These are phyloP conservation scores for Silene uniflora DNA, from an alignment of 148 eudicot genomes.

Conservation along the genomic window DNA sequence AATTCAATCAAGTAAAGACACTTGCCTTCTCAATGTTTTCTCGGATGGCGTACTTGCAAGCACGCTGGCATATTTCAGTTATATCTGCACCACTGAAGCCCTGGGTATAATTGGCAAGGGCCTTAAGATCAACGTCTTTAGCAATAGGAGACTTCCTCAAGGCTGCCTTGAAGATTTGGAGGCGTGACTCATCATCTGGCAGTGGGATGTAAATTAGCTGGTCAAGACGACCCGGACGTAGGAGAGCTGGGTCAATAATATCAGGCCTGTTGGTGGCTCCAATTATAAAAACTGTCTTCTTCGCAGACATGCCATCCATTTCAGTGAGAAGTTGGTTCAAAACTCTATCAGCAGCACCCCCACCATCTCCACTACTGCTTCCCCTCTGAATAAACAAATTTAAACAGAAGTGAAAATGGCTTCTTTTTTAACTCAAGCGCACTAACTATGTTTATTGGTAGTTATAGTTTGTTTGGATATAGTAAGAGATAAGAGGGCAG, in stretches of 20 bases:
- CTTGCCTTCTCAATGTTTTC: slow-evolving; percentile 84
- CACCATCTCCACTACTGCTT: slow-evolving; percentile 80
- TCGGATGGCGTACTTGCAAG: slow-evolving; percentile 82
- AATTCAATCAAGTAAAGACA: not conserved
- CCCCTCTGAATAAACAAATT: slow-evolving; percentile 54
- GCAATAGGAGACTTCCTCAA: slow-evolving; percentile 78
- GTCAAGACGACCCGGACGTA: slow-evolving; percentile 88
- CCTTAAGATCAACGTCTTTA: slow-evolving; percentile 69
- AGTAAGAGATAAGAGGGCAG: not conserved
- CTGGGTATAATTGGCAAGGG: slow-evolving; percentile 85
- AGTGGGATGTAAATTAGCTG: slow-evolving; percentile 83
- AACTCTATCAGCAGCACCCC: slow-evolving; percentile 91
- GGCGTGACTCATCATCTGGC: slow-evolving; percentile 83
- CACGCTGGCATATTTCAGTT: slow-evolving; percentile 88
- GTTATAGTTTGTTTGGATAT: not conserved
- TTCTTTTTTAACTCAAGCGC: too few relatives aligned
- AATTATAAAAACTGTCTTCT: slow-evolving; percentile 83
- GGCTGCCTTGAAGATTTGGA: slow-evolving; percentile 66
- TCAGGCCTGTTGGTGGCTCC: slow-evolving; percentile 93
- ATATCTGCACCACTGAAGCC: slow-evolving; percentile 97
- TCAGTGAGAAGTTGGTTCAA: slow-evolving; percentile 82
- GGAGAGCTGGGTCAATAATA: slow-evolving; percentile 82
- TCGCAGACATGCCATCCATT: slow-evolving; percentile 94
- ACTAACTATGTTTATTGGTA: not conserved
- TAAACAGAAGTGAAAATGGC: not conserved